These are phyloP conservation scores for Alternaria longipes DNA, from an alignment of 2,329 filamentous ascomycete genomes.

Conservation along the genomic window DNA sequence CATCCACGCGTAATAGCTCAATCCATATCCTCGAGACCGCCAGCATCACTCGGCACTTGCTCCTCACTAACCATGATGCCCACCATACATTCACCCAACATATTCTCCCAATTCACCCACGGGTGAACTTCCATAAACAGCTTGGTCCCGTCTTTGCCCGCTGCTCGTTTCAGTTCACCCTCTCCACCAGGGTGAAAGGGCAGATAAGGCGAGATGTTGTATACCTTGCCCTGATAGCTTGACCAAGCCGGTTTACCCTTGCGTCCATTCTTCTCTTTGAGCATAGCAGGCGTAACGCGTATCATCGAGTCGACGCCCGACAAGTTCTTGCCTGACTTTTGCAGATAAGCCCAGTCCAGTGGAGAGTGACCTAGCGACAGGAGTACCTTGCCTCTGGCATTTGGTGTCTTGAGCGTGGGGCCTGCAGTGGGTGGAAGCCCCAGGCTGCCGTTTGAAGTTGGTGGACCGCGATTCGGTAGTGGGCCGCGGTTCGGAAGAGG, in stretches of 20 bases:
- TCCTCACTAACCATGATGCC: slow-evolving; percentile 68
- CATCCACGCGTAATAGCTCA: slow-evolving; percentile 41
- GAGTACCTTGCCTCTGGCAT: slow-evolving; percentile 70
- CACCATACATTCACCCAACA: slow-evolving; percentile 68
- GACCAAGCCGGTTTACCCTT: slow-evolving; percentile 91
- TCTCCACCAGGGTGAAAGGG: slow-evolving; percentile 91
- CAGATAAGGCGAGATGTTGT: slow-evolving; percentile 90
- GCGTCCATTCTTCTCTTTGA: slow-evolving; percentile 81
- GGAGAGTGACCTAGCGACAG: slow-evolving; percentile 93
- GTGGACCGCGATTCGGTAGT: slow-evolving; percentile 53
- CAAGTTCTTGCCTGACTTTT: slow-evolving; percentile 69
- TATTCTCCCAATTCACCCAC: slow-evolving; percentile 75
- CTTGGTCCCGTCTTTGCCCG: slow-evolving; percentile 73
- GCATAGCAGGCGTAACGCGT: slow-evolving; percentile 81
- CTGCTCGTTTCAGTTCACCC: slow-evolving; percentile 80
- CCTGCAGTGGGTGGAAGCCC: slow-evolving; percentile 41
- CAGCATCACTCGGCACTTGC: slow-evolving; percentile 45
- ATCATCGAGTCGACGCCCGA: slow-evolving; percentile 64
- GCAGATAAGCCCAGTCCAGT: slow-evolving; percentile 92
- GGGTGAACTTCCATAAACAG: slow-evolving; percentile 72
- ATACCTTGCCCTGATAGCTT: slow-evolving; percentile 86
- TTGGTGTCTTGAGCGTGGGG: slow-evolving; percentile 51
- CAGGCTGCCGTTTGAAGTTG: slow-evolving; percentile 54
- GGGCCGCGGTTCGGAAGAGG: slow-evolving; percentile 60
- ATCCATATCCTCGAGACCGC: slow-evolving; percentile 68